Conservation (phyloP, 768 basidiomycete species). For the Trametes meyenii region DNA sequence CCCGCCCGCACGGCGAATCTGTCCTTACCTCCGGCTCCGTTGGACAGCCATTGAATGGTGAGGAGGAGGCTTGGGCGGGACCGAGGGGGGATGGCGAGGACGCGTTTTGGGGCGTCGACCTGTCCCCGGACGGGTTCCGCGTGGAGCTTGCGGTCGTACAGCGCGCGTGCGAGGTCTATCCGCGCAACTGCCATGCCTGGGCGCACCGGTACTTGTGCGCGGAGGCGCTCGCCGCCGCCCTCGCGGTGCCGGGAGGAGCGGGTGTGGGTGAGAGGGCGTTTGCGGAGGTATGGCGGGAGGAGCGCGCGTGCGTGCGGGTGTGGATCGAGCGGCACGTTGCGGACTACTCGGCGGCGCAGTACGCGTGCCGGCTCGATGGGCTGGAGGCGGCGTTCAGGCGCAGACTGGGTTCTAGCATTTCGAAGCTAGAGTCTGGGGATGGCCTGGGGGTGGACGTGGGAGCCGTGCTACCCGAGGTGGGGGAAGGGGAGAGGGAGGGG, state of each 20-base stretch:
- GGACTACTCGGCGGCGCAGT: slow-evolving; percentile 68
- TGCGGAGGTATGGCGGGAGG: slow-evolving; percentile 41
- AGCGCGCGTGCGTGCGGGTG: slow-evolving; percentile 39
- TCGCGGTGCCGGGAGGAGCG: slow-evolving; percentile 3
- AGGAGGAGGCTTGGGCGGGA: neutral
- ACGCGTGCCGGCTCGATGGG: slow-evolving; percentile 45
- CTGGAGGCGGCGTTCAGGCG: neutral
- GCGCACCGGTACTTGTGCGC: slow-evolving; percentile 57
- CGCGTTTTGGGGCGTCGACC: slow-evolving; percentile 13
- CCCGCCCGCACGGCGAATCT: slow-evolving; percentile 2
- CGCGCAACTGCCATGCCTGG: slow-evolving; percentile 80
- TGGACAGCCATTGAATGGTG: too few relatives aligned
- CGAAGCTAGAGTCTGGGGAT: neutral
- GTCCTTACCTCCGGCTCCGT: too few relatives aligned
- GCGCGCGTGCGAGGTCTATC: slow-evolving; percentile 60
- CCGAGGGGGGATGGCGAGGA: slow-evolving; percentile 20
- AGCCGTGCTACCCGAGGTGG: neutral
- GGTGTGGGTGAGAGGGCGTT: too few relatives aligned
- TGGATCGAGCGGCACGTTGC: slow-evolving; percentile 71
- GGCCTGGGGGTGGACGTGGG: neutral
- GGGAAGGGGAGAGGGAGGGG: neutral
- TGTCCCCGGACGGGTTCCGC: slow-evolving; percentile 42
- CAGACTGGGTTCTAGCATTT: too few relatives aligned
- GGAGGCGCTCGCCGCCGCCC: slow-evolving; percentile 34
- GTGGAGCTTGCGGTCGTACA: slow-evolving; percentile 53